Evolutionary conservation across 805 yeast genomes (phyloP), one percentile per base, ranked within the genome.

Genomic region (Pichia heedii): DNA sequence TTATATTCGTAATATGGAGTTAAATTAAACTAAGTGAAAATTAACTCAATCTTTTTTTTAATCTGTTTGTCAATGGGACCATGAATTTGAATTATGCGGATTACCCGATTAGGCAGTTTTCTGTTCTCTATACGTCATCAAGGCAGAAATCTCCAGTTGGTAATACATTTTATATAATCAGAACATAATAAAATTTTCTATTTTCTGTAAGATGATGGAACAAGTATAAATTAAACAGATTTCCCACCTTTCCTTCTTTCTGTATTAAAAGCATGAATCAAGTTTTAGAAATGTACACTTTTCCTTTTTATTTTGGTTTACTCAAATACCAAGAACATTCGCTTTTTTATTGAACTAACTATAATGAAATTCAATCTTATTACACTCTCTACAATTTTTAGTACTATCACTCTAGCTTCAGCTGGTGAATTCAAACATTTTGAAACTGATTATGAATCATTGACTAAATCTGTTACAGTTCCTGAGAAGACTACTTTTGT

Each of bases 351-450:
- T n/a, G 21, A 21, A 34, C 34, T 27, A 22, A 3, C 12, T 18
- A 39, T 13, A 38, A 43, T 43, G 46, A 43, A 40, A n/a, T 40
- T 43, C 27, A 24, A 19, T 24, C 16, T 24, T n/a, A 21, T 36
- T 39, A 39, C 40, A 20, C 24, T 43, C 40, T 24, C 40, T 19
- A 30, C 46, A 7, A 13, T 39, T 40, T 36, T 39, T 12, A 15
- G 29, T 4, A 27, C 26, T 22, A 36, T n/a, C 5, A 27, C 39
- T 5, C 41, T 36, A n/a, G 22, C 13, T 5, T 15, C 37, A 21
- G 33, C 27, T n/a, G 33, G 12, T 19, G 3, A 29, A 6, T 21
- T 33, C 15, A 22, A 29, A n/a, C 18, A 33, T 16, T 7, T 26
- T 37, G 33, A 27, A n/a, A 26, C 40, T 22, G 29, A 36, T n/a